Conservation (phyloP, 1,284 basidiomycete species). For the Ustilago lituana region DNA sequence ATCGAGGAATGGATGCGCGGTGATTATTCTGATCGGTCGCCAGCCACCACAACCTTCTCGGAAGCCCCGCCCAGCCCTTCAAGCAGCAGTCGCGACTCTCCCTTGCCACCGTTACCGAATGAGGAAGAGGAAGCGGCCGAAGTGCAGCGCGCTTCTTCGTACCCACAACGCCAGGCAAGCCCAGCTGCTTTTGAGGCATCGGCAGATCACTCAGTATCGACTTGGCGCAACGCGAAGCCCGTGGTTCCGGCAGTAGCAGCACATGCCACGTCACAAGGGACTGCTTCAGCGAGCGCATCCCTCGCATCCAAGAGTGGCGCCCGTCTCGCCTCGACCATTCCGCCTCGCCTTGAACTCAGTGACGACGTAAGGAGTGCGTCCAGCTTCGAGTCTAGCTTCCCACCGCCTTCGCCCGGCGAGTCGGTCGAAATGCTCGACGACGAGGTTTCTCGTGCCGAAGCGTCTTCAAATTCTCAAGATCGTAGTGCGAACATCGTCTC, state of each 20-base stretch:
- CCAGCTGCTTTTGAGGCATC: neutral
- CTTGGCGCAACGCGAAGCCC: neutral
- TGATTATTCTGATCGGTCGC: slow-evolving; percentile 22
- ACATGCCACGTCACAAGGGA: neutral
- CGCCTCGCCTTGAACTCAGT: slow-evolving; percentile 25
- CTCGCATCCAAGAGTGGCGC: neutral
- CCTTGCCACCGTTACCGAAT: slow-evolving; percentile 25
- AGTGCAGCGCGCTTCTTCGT: neutral
- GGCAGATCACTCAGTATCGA: neutral
- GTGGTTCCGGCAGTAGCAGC: neutral
- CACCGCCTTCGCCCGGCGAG: slow-evolving; percentile 18
- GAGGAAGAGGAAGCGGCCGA: slow-evolving; percentile 11
- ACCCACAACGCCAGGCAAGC: neutral
- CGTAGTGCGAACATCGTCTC: neutral
- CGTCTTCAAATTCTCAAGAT: neutral
- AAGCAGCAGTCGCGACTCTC: slow-evolving; percentile 23
- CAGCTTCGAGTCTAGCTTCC: slow-evolving; percentile 1
- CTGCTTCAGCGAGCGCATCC: neutral
- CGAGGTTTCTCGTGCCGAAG: neutral
- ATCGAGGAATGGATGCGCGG: slow-evolving; percentile 37
- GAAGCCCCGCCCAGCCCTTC: slow-evolving; percentile 18
- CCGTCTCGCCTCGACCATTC: slow-evolving; percentile 6
- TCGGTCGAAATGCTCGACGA: slow-evolving; percentile 31
- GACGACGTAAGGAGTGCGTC: neutral
- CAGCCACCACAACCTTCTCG: slow-evolving; percentile 17